Evolutionary conservation across 495 filamentous ascomycete species (phyloP), one percentile per base, ranked within the genome.

Genomic region (Penicillium arizonense): DNA sequence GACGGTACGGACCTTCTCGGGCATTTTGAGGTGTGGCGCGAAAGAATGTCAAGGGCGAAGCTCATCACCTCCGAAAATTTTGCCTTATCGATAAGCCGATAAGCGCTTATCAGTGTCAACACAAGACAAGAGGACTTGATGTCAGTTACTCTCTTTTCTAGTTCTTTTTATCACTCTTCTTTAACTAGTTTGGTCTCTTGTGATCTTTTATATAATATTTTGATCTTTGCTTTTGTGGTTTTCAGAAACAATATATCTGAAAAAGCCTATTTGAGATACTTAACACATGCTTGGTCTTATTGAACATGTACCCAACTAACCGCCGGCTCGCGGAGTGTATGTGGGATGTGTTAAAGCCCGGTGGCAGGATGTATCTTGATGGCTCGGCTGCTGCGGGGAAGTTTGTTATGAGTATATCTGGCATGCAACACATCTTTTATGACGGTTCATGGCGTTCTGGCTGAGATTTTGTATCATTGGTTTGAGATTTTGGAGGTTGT

Each of bases 1-100:
- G 13, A 62, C 39, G 11, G 59, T 59, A 32, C 62, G 54, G 10
- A 64, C 47, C 45, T 68, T 72, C 64, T 82, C 78, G 11, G 80
- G 80, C 81, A 84, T 84, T 44, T 40, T 69, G 50, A 43, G 26
- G 38, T 45, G 52, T 35, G 38, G 50, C 36, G 34, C 34, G 16
- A 53, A 55, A 23, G 16, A 50, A 34, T 32, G 38, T 43, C 42
- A 35, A 14, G 30, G 16, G 33, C 38, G 30, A 50, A 21, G 8
- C 48, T 43, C 39, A 9, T 34, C 21, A 13, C 8, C 18, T 32
- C 43, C 23, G 44, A 26, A 36, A 47, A 47, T 46, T 44, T 52
- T 39, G 30, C 50, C 38, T 65, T 63, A 65, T 65, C 59, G 62
- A 65, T 59, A 59, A 62, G 62, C 23, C 30, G 52, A 50, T 50